Evolutionary conservation across 371 early-diverging fungal genomes (phyloP), one percentile per base, ranked within the genome.

Genomic region (Dinochytrium kinnereticum): DNA sequence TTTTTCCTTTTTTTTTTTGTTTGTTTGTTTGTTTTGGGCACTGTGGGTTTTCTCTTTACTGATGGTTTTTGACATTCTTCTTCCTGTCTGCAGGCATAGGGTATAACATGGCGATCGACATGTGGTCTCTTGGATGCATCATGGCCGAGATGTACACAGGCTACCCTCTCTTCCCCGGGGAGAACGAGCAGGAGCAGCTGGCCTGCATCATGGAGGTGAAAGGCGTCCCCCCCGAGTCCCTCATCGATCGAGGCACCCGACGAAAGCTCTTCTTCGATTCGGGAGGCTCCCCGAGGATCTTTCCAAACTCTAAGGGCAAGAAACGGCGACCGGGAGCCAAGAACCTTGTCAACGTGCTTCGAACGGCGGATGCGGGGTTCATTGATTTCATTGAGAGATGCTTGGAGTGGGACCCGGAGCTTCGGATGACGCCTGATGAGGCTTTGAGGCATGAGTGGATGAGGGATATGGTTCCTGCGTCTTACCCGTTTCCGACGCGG

Each of bases 51-150:
- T 44, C 19, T 44, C 19, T 44, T 44, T 44, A 44, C 10, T 33
- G 59, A 7, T 59, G n/a, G n/a, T 33, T 33, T 44, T 44, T 44
- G 7, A 13, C 19, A 44, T n/a, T n/a, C n/a, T n/a, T 13, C 7
- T 44, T 44, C 19, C 19, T 44, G 7, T 44, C 19, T 7, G 19
- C 19, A 67, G 84, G 86, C 36, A 75, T 80, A 40, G 69, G 69
- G 2, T 99, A 99, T 80, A 91, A 89, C 71, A 94, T 88, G 79
- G 91, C 95, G 2, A 96, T 99, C 76, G 99, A 99, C 82, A 97
- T 99, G 91, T 99, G 99, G 99, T 93, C 94, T 69, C 82, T 99
- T 53, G 99, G 99, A 2, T 99, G 99, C 80, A 99, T 99, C 53
- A 87, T 99, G 3, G 96, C 93, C 5, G 99, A 99, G 79, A 87